phyloP scores from a whole-genome alignment of 495 filamentous ascomycete genomes.

The Penicillium subrubescens region DNA sequence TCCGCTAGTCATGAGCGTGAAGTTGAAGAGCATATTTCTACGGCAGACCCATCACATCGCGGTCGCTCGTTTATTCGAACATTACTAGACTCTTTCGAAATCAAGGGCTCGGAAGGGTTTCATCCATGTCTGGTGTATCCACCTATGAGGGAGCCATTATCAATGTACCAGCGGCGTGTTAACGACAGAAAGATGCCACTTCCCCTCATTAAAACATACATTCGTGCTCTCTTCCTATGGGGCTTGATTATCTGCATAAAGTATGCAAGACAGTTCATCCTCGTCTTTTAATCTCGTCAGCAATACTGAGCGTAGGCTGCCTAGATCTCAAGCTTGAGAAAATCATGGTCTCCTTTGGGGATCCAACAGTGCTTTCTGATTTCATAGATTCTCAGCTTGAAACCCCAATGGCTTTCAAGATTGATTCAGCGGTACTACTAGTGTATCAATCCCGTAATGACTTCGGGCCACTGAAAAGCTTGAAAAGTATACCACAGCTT shows the following conservation, averaged over 20 bases:
- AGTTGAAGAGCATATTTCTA: constrained; percentile 38
- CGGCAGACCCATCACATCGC: constrained; percentile 35
- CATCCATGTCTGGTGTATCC: constrained; percentile 43
- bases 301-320: constrained; percentile 25
- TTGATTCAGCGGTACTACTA: constrained; percentile 32
- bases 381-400: constrained; percentile 40
- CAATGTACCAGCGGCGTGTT: constrained; percentile 38
- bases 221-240: constrained; percentile 42
- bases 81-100: constrained; percentile 33
- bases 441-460: constrained; percentile 45
- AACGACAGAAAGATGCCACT: constrained; percentile 33
- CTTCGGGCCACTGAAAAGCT: constrained; percentile 41
- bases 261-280: constrained; percentile 38
- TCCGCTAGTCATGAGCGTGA: constrained; percentile 41
- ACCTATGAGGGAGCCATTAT: constrained; percentile 42
- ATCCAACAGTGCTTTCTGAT: constrained; percentile 42
- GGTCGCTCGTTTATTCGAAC: constrained; percentile 31
- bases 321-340: constrained; percentile 53
- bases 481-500: constrained; percentile 60
- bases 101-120: constrained; percentile 29
- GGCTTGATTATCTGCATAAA: constrained; percentile 49
- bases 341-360: constrained; percentile 49
- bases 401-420: constrained; percentile 44
- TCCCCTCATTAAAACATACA: constrained; percentile 40
- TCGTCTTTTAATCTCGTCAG: constrained; percentile 19